These are phyloP conservation scores for Cucurbita pepo DNA, from an alignment of 306 rosid species.

Conservation along the genomic window DNA sequence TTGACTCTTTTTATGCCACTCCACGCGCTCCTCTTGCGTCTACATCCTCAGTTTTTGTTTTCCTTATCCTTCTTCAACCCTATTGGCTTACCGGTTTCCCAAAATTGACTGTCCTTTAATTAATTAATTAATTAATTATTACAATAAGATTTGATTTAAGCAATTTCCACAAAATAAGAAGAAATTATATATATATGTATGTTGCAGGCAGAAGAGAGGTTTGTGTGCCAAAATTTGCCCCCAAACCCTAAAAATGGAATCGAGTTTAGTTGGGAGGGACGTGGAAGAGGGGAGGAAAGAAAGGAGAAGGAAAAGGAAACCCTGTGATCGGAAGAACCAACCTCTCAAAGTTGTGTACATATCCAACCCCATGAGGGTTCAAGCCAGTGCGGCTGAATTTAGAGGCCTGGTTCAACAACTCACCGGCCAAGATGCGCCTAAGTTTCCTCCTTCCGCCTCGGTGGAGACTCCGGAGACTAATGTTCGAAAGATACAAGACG, in stretches of 20 bases:
- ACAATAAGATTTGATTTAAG: too few relatives aligned
- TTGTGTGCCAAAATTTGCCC: neutral
- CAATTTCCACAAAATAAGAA: too few relatives aligned
- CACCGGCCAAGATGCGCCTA: slow-evolving; percentile 51
- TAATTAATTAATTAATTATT: too few relatives aligned
- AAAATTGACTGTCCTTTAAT: neutral
- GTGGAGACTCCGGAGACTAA: neutral
- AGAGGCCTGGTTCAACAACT: slow-evolving; percentile 73
- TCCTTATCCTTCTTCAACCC: too few relatives aligned
- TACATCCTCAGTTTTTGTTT: too few relatives aligned
- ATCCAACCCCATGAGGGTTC: slow-evolving; percentile 63
- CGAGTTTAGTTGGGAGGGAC: neutral
- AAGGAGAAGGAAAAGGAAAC: slow-evolving; percentile 13
- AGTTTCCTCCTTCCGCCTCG: neutral
- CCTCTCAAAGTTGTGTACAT: slow-evolving; percentile 60
- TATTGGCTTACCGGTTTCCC: too few relatives aligned
- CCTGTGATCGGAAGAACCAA: slow-evolving; percentile 2
- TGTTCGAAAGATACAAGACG: neutral
- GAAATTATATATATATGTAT: too few relatives aligned
- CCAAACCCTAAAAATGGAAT: neutral
- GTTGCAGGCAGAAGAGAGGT: too few relatives aligned
- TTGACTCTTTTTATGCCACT: rapidly evolving
- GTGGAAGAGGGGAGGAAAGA: neutral
- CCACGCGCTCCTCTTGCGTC: slow-evolving; percentile 19
- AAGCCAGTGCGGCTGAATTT: slow-evolving; percentile 51